These are phyloP conservation scores for Penicillium freii DNA, from an alignment of 2,329 filamentous ascomycete species.

Conservation along the genomic window DNA sequence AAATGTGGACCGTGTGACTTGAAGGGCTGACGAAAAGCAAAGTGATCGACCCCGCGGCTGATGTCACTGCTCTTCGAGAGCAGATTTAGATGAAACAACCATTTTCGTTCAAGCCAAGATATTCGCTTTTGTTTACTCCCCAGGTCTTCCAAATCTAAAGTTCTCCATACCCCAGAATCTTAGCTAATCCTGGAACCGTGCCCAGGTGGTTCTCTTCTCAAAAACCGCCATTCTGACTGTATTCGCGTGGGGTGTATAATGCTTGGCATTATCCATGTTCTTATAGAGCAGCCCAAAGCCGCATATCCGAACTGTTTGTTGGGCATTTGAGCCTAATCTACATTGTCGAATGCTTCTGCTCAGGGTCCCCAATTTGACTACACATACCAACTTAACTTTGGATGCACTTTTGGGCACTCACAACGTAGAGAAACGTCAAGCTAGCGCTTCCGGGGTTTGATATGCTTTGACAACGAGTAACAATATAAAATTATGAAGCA, in stretches of 20 bases:
- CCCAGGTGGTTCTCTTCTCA: conserved; percentile 2
- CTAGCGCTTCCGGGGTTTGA: no score
- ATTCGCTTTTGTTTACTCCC: not conserved
- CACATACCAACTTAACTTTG: no score
- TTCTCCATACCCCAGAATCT: not conserved
- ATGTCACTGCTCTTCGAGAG: conserved; percentile 5
- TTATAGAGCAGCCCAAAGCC: not conserved
- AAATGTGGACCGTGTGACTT: not conserved
- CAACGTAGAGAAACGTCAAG: not conserved
- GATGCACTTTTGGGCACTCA: not conserved
- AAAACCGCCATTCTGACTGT: not conserved
- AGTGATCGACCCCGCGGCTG: conserved; percentile 10
- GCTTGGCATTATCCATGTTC: not conserved
- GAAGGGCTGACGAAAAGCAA: not conserved
- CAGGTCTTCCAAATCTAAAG: not conserved
- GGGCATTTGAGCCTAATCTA: not conserved
- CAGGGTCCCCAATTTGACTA: no score
- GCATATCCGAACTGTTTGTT: not conserved
- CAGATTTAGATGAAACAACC: not conserved
- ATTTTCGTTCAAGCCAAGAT: not conserved
- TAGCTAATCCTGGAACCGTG: conserved; percentile 1
- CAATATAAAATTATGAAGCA: not conserved
- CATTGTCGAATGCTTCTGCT: not conserved
- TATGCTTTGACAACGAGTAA: not conserved
- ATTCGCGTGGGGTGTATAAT: not conserved